Conservation (phyloP, 371 early-diverging fungal species). For the Mortierella sp. region DNA sequence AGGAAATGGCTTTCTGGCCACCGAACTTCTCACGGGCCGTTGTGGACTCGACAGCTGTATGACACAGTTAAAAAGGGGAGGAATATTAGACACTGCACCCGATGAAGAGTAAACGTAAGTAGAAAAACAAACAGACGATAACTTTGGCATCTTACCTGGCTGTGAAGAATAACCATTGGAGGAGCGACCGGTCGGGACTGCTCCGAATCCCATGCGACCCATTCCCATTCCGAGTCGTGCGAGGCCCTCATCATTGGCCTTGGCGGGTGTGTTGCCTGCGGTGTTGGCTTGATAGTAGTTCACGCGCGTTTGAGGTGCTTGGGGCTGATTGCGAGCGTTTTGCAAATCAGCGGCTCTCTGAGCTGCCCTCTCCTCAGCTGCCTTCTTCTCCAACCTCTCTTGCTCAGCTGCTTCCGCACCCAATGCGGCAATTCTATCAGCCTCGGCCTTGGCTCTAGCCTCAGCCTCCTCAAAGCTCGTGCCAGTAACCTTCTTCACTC, state of each 20-base stretch:
- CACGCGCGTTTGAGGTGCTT: slow-evolving; percentile 27
- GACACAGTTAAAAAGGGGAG: too few relatives aligned
- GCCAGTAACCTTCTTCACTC: slow-evolving; percentile 83
- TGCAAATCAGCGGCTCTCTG: slow-evolving; percentile 39
- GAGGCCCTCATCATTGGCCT: slow-evolving; percentile 59
- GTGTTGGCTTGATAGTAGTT: slow-evolving; percentile 53
- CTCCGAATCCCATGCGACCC: slow-evolving; percentile 79
- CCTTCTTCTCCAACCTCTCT: slow-evolving; percentile 49
- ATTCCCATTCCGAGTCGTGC: slow-evolving; percentile 89
- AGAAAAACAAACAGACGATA: neutral
- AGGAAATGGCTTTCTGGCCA: slow-evolving; percentile 83
- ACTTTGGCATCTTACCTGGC: slow-evolving; percentile 24
- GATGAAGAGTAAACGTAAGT: too few relatives aligned
- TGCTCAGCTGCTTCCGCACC: slow-evolving; percentile 80
- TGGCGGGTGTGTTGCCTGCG: slow-evolving; percentile 27
- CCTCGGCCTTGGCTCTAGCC: slow-evolving; percentile 88
- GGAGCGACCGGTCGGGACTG: slow-evolving; percentile 38
- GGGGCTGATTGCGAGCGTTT: slow-evolving; percentile 27
- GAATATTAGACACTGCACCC: too few relatives aligned
- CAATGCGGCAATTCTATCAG: slow-evolving; percentile 78
- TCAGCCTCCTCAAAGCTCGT: slow-evolving; percentile 94
- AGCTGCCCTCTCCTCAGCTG: slow-evolving; percentile 44
- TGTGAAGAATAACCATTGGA: slow-evolving; percentile 26
- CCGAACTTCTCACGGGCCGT: slow-evolving; percentile 78
- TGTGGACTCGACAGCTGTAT: slow-evolving; percentile 42